A percentile compares a stretch with the other conserved stretches of the same genome.
Evolutionary conservation across 2,329 filamentous ascomycete species (phyloP).

Genomic region (Diaporthe ilicicola): DNA sequence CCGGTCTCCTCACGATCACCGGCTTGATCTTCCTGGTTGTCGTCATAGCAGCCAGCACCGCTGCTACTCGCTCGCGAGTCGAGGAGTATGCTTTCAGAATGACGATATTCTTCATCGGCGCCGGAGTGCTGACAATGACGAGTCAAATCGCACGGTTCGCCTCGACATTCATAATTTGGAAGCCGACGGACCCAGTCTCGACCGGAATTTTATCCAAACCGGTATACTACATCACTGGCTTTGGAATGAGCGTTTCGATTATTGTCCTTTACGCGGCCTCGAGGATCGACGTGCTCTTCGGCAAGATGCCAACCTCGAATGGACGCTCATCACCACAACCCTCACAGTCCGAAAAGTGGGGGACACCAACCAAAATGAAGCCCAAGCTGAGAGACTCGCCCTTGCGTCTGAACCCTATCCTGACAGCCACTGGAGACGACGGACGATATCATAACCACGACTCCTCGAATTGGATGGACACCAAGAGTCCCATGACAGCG

Average conservation of each 20-base stretch:
- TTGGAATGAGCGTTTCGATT: constrained; percentile 2
- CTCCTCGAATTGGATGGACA: constrained; percentile 6
- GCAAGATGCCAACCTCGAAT: neutral
- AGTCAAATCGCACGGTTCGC: constrained; percentile 6
- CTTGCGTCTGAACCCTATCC: constrained; percentile 13
- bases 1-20: neutral
- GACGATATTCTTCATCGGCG: constrained; percentile 10
- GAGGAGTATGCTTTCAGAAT: neutral
- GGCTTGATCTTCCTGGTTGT: constrained; percentile 2
- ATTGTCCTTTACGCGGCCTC: constrained; percentile 11
- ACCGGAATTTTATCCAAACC: neutral
- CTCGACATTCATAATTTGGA: constrained; percentile 21
- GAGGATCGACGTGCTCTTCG: constrained; percentile 23
- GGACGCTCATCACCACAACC: neutral
- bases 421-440: neutral
- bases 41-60: neutral
- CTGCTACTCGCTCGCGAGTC: neutral
- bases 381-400: neutral
- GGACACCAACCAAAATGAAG: neutral
- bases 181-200: neutral
- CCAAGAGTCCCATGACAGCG: neutral
- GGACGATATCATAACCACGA: neutral
- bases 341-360: neutral
- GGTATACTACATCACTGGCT: constrained; percentile 18
- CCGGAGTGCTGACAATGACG: constrained; percentile 13